Evolutionary conservation across 768 basidiomycete species (phyloP), one percentile per base, ranked within the genome.

Genomic region (Mycena leptocephala): DNA sequence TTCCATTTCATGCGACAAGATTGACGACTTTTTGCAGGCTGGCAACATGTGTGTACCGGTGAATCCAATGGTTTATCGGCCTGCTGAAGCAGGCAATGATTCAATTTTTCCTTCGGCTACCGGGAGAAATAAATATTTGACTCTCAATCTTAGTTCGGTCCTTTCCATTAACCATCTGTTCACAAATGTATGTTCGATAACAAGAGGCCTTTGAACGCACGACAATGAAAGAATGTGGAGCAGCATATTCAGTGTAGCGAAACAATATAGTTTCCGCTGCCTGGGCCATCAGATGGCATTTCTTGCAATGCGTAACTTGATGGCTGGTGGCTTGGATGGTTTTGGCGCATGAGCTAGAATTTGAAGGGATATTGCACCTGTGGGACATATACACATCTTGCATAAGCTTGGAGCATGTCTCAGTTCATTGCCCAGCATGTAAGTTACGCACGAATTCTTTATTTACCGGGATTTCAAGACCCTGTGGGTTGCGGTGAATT

Each of bases 1-100:
- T 74, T 68, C 48, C 61, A 46, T 59, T 65, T 66, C 63, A 59
- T 46, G 53, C 39, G 32, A 62, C 39, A 9, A 56, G 33, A 66
- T 55, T 63, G 56, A 59, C 33, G 43, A 62, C 22, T 74, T 9
- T 65, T 9, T 61, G 55, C 37, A 61, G 65, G 51, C 43, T 48
- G 7, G 64, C n/a, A 39, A 63, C 61, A 55, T 55, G 14, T 39
- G 61, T 41, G 39, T 62, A 39, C 59, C 59, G 33, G 35, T 62
- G 30, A 22, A 58, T 32, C 30, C 55, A 58, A 33, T 58, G 55
- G 55, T 58, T 58, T 28, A 58, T 58, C 20, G 32, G 30, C 32
- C 30, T 24, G n/a, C 48, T 58, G 32, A 22, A 58, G 55, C 30
- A 53, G 55, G 16, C 55, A 58, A 58, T 58, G 55, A 33, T 58